Conservation (phyloP, 2,329 filamentous ascomycete species). For the Fusarium metavorans region DNA sequence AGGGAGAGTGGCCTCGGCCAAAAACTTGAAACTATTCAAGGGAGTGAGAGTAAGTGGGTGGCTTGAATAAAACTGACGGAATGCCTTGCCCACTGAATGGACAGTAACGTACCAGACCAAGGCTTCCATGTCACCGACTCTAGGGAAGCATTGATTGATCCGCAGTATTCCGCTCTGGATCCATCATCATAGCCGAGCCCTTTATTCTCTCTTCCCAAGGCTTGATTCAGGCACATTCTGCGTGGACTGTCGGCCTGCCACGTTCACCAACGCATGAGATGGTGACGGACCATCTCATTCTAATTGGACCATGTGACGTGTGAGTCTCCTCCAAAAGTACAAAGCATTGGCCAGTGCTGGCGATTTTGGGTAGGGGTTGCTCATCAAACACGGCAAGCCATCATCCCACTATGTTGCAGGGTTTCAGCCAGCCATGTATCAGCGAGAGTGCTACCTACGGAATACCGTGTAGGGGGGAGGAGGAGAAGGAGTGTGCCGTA, state of each 20-base stretch:
- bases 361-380: neutral
- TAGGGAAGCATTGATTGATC: neutral
- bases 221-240: conserved; percentile 14
- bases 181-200: neutral
- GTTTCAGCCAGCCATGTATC: neutral
- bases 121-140: neutral
- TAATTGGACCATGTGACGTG: conserved; percentile 12
- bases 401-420: conserved; percentile 5
- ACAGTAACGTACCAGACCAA: neutral
- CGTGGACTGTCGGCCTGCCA: conserved; percentile 23
- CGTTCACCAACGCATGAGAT: conserved; percentile 15
- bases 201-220: neutral
- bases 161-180: neutral
- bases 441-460: neutral
- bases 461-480: neutral
- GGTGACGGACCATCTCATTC: conserved; percentile 7
- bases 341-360: conserved; percentile 10
- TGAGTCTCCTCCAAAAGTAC: neutral
- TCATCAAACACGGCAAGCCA: conserved; percentile 7
- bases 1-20: neutral
- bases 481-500: neutral
- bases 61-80: neutral
- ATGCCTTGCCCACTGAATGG: neutral
- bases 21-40: neutral
- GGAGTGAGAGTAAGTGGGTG: neutral